Conservation (phyloP, 306 rosid genomes). For the Macrotyloma uniflorum region DNA sequence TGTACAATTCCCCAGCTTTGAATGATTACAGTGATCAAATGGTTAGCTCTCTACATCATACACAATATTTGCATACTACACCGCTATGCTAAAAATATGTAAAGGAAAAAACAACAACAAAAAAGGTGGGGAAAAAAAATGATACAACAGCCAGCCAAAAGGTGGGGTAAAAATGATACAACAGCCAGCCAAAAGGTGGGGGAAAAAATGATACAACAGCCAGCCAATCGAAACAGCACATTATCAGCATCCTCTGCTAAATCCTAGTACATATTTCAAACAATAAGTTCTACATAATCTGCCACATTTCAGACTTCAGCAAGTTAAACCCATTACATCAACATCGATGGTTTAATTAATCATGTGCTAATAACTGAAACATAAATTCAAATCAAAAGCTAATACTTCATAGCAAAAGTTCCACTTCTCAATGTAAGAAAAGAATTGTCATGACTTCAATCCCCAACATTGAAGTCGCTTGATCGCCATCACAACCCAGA, state of each 20-base stretch:
- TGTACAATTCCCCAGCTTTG: constrained; percentile 52
- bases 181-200: constrained; percentile 51
- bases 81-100: constrained; percentile 43
- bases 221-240: constrained; percentile 59
- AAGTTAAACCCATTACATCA: constrained; percentile 77
- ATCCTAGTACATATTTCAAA: constrained; percentile 79
- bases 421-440: constrained; percentile 52
- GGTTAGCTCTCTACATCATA: constrained; percentile 69
- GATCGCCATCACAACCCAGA: constrained; percentile 46
- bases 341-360: constrained; percentile 49
- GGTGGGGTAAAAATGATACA: constrained; percentile 52
- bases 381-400: constrained; percentile 53
- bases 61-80: constrained; percentile 46
- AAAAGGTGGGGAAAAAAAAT: constrained; percentile 23
- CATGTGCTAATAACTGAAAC: constrained; percentile 55
- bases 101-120: constrained; percentile 29
- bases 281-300: constrained; percentile 54
- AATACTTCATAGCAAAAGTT: constrained; percentile 56
- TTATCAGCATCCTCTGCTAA: constrained; percentile 70
- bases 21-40: constrained; percentile 48
- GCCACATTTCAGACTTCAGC: constrained; percentile 61
- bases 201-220: constrained; percentile 59
- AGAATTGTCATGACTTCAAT: constrained; percentile 43
- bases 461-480: constrained; percentile 37
- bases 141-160: constrained; percentile 68